Evolutionary conservation across 495 filamentous ascomycete genomes (phyloP).

Genomic region (Hyaloscypha hepaticicola): DNA sequence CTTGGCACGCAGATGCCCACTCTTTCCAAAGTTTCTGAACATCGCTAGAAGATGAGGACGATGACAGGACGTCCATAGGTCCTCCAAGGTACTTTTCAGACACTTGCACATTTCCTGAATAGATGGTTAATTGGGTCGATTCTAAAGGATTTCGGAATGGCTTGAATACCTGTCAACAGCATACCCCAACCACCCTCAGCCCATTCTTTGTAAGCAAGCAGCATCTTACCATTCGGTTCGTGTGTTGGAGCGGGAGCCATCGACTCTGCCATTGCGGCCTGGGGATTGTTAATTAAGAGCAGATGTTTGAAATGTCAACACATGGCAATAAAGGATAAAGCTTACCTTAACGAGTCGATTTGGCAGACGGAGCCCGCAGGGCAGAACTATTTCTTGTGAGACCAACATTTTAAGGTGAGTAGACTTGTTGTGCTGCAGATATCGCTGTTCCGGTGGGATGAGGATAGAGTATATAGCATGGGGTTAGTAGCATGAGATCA

Average conservation of each 20-base stretch:
- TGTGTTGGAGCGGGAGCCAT: slow-evolving; percentile 46
- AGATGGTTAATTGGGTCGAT: slow-evolving; percentile 29
- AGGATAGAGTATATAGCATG: background rate
- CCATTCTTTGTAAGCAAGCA: slow-evolving; percentile 47
- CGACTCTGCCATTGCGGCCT: slow-evolving; percentile 52
- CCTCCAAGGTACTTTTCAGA: slow-evolving; percentile 46
- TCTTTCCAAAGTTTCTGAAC: slow-evolving; percentile 43
- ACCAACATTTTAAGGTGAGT: slow-evolving; percentile 27
- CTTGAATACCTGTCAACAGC: slow-evolving; percentile 46
- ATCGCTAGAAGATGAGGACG: slow-evolving; percentile 21
- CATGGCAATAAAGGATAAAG: background rate
- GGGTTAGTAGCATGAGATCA: background rate
- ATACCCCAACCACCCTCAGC: slow-evolving; percentile 51
- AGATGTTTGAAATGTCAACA: background rate
- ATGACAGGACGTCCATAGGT: slow-evolving; percentile 37
- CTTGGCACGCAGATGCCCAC: slow-evolving; percentile 47
- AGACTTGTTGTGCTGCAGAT: background rate
- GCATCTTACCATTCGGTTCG: slow-evolving; percentile 52
- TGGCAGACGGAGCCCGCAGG: slow-evolving; percentile 50
- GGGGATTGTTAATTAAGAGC: slow-evolving; percentile 29
- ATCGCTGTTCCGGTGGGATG: background rate
- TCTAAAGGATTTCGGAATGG: slow-evolving; percentile 23
- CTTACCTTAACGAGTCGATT: slow-evolving; percentile 54
- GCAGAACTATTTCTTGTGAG: slow-evolving; percentile 46
- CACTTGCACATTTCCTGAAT: slow-evolving; percentile 53